These are phyloP conservation scores for Penicillium sp. DNA, from an alignment of 2,329 filamentous ascomycete species.

Conservation along the genomic window DNA sequence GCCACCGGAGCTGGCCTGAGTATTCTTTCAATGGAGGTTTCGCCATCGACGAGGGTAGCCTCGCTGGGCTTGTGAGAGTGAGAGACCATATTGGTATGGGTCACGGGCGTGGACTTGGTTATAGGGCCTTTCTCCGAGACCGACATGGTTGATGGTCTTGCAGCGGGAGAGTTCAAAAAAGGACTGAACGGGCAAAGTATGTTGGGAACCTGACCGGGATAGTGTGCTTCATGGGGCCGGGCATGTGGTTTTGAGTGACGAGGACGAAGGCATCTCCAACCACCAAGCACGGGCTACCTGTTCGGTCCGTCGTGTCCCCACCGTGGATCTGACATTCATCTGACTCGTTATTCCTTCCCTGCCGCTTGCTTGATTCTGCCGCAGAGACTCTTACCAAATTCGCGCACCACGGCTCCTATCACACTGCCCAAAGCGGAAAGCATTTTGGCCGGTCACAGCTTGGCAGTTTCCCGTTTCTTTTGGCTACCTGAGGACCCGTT, in stretches of 20 bases:
- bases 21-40: not conserved
- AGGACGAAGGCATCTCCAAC: not conserved
- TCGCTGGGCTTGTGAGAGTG: not conserved
- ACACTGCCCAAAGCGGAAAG: not conserved
- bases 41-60: constrained; percentile 6
- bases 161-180: constrained; percentile 18
- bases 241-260: not conserved
- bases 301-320: not conserved
- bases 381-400: not conserved
- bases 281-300: not conserved
- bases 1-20: not conserved
- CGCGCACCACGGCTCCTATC: not conserved
- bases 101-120: constrained; percentile 10
- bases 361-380: not conserved
- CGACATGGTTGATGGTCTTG: constrained; percentile 16
- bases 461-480: not conserved
- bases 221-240: not conserved
- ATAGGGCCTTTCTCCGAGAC: constrained; percentile 18
- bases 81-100: not conserved
- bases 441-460: not conserved
- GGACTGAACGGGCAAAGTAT: constrained; percentile 7
- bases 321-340: not conserved
- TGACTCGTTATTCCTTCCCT: not conserved
- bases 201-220: constrained; percentile 21
- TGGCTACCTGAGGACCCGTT: not conserved